Percentiles rank a stretch among this genome's conserved stretches.
Evolutionary conservation across 306 rosid genomes (phyloP).

Genomic region (Gleditsia sinensis): DNA sequence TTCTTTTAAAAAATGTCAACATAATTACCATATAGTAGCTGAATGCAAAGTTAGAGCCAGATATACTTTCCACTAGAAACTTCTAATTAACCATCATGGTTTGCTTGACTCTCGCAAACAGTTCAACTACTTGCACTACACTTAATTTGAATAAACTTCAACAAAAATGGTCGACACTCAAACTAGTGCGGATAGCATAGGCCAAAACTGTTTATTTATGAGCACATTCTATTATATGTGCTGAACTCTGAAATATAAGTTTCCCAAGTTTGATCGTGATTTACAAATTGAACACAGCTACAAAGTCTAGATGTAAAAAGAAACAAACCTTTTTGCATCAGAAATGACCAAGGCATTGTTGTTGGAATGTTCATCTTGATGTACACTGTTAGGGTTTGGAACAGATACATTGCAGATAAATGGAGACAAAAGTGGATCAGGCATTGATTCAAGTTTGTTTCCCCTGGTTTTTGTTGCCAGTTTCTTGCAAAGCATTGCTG

Average conservation of each 20-base stretch:
- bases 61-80: too few species aligned
- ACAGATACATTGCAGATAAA: conserved; percentile 47
- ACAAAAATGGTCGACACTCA: too few species aligned
- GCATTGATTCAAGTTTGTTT: conserved; percentile 46
- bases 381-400: conserved; percentile 33
- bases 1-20: not conserved
- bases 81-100: too few species aligned
- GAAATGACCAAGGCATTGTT: conserved; percentile 30
- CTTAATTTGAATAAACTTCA: too few species aligned
- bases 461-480: conserved; percentile 37
- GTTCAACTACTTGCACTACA: too few species aligned
- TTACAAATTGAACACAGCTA: not conserved
- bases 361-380: conserved; percentile 32
- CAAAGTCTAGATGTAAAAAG: conserved; percentile 27
- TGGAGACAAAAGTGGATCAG: conserved; percentile 62
- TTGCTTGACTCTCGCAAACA: too few species aligned
- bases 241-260: not conserved
- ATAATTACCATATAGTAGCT: not conserved
- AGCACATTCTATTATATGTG: not conserved
- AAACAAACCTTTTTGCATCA: conserved; percentile 50
- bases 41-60: conserved; percentile 5
- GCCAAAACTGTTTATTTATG: not conserved
- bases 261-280: conserved; percentile 1
- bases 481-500: conserved; percentile 43
- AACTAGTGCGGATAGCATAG: not conserved